Conservation (phyloP, 176 grass and related monocot genomes). For the Ensete ventricosum region DNA sequence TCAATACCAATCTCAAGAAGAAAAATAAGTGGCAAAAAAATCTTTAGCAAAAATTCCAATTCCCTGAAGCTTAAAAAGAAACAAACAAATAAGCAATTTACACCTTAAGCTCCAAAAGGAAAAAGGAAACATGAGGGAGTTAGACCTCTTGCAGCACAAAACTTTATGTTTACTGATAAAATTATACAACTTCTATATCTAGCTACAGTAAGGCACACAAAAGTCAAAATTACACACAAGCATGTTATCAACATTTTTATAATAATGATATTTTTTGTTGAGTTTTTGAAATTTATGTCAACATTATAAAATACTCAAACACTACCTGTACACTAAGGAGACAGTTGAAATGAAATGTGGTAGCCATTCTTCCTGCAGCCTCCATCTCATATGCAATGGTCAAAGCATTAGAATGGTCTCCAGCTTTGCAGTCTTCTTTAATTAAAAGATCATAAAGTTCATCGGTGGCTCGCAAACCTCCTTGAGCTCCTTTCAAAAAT, state of each 20-base stretch:
- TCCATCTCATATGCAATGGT: slow-evolving; percentile 99
- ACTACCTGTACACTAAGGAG: slow-evolving; percentile 94
- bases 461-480: slow-evolving; percentile 66
- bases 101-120: too few species aligned
- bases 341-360: slow-evolving; percentile 97
- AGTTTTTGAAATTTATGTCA: slow-evolving; percentile 15
- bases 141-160: too few species aligned
- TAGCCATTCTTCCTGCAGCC: slow-evolving; percentile 91
- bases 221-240: background rate
- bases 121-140: too few species aligned
- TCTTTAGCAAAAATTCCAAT: too few species aligned
- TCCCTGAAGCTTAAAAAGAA: too few species aligned
- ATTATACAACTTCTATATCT: too few species aligned
- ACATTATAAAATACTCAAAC: background rate
- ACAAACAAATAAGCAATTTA: too few species aligned
- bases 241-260: background rate
- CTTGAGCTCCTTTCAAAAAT: slow-evolving; percentile 93
- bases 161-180: too few species aligned
- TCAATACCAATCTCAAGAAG: background rate
- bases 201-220: too few species aligned
- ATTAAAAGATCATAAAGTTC: slow-evolving; percentile 79
- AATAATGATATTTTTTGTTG: background rate
- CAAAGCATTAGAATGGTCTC: slow-evolving; percentile 90
- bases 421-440: slow-evolving; percentile 94
- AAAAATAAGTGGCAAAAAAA: background rate